Base-by-base conservation (phyloP, 23 red algal species). In the Rhodosorus marinus region DNA sequence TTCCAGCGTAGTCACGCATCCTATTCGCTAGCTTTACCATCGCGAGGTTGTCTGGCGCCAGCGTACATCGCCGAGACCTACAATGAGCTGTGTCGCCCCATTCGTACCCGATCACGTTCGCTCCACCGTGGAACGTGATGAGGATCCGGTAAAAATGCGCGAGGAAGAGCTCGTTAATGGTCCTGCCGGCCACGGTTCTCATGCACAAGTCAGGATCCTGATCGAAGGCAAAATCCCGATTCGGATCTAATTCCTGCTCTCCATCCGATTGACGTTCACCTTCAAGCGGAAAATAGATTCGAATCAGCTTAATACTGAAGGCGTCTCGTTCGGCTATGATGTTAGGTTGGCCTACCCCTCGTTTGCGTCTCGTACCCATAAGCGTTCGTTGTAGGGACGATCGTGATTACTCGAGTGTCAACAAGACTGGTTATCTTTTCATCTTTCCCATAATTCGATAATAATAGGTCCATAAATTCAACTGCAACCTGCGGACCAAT, bases 211-310 rank as follows among this genome's bases (percentile, higher is more conserved):
- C 29, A 6, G 76, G 41, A 26, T 59, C 6, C 42, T 85, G 78
- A 70, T 84, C 60, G 65, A 76, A 95, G 20, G 77, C 69, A 84
- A 95, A 95, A 51, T 95, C 88, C 14, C 88, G 45, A 42, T 95
- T 95, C 11, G 88, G 76, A 35, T 95, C 88, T 17, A 84, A 36
- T 7, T 38, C 24, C 8, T 32, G 47, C 25, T 59, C 61, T 21
- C 8, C 30, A 26, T 55, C 33, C 14, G 62, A 60, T 23, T 33
- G 31, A 52, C 77, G 62, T 11, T 47, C 69, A 11, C 68, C 8
- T 29, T 30, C 67, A 20, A n/a, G n/a, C n/a, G n/a, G n/a, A n/a
- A n/a, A n/a, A 31, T 61, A 35, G 20, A 27, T 29, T 6, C 6
- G 54, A 7, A 36, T 36, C 6, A 59, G 29, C 8, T 36, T 36